Base-by-base conservation (phyloP, 1,284 basidiomycete species). In the Pterula multifida region DNA sequence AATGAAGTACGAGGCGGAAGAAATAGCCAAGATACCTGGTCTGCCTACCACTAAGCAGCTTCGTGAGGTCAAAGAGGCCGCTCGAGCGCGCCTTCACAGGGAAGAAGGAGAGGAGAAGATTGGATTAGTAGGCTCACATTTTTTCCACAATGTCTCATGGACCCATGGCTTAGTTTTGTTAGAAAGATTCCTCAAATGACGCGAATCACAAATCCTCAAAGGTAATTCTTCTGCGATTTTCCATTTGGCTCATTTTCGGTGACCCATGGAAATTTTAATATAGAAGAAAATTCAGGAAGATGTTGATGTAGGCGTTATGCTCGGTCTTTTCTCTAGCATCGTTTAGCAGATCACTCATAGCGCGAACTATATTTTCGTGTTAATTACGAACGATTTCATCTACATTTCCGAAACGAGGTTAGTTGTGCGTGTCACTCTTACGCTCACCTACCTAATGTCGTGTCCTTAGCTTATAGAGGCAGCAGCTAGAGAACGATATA, bases 341-440 rank as follows among this genome's bases (percentile, higher is more conserved):
- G n/a, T n/a, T 32, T 32, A 6, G 6, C 28, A 32, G 15, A 15
- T 54, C 53, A 42, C 52, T n/a, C 32, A 1, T 53, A 92, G 89
- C 77, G 84, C 19, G 70, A 71, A 2, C 74, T 85, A 21, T 85
- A 85, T 65, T 86, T 93, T 61, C 79, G 86, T 45, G 76, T 97
- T 50, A 93, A 96, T 65, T 87, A 83, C 60, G 86, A 94, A 57
- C 85, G 81, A 56, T 95, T 94, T 66, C 84, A 90, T 57, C 72
- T 93, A 26, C 83, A 90, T 58, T 81, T 97, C 47, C 85, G 95
- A 28, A 94, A 96, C 65, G 75, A 85, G 63, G 90, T 89, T 57
- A 32, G 74, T 59, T 19, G 15, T 11, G 50, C 46, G 47, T n/a
- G 52, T 36, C 21, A 13, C 28, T 51, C 28, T 51, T 36, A 46